Evolutionary conservation across 768 basidiomycete genomes (phyloP).

Genomic region (Russula foetens): DNA sequence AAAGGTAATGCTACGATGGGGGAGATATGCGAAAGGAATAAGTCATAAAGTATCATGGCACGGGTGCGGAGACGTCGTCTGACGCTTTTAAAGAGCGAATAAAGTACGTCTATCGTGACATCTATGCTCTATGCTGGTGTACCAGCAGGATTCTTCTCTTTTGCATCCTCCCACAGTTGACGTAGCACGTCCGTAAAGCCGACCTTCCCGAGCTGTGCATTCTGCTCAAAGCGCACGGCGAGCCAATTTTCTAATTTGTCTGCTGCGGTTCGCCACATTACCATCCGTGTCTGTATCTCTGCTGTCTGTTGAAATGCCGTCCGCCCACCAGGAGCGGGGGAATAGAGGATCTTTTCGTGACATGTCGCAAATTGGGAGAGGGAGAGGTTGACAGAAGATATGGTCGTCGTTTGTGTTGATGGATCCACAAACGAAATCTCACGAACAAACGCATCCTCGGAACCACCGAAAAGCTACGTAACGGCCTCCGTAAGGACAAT

Average conservation of each 20-base stretch:
- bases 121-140: slow-evolving; percentile 22
- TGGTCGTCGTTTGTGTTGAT: slow-evolving; percentile 64
- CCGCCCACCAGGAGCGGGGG: slow-evolving; percentile 50
- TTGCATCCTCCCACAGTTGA: slow-evolving; percentile 63
- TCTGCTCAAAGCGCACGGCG: slow-evolving; percentile 84
- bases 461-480: slow-evolving; percentile 76
- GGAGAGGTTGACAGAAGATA: slow-evolving; percentile 89
- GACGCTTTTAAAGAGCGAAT: slow-evolving; percentile 25
- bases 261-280: slow-evolving; percentile 72
- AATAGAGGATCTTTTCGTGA: slow-evolving; percentile 83
- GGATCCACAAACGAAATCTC: slow-evolving; percentile 95
- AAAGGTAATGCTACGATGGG: not conserved
- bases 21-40: slow-evolving; percentile 21
- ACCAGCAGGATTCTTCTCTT: slow-evolving; percentile 39
- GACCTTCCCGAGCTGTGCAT: slow-evolving; percentile 81
- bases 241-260: slow-evolving; percentile 82
- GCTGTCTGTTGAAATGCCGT: slow-evolving; percentile 87
- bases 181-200: slow-evolving; percentile 87
- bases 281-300: slow-evolving; percentile 77
- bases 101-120: slow-evolving; percentile 18
- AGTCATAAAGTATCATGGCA: slow-evolving; percentile 24
- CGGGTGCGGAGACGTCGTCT: slow-evolving; percentile 8
- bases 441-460: slow-evolving; percentile 89
- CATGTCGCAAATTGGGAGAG: slow-evolving; percentile 93
- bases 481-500: not conserved